phyloP scores from a whole-genome alignment of 768 basidiomycete species.

The Rhodotorula toruloides region DNA sequence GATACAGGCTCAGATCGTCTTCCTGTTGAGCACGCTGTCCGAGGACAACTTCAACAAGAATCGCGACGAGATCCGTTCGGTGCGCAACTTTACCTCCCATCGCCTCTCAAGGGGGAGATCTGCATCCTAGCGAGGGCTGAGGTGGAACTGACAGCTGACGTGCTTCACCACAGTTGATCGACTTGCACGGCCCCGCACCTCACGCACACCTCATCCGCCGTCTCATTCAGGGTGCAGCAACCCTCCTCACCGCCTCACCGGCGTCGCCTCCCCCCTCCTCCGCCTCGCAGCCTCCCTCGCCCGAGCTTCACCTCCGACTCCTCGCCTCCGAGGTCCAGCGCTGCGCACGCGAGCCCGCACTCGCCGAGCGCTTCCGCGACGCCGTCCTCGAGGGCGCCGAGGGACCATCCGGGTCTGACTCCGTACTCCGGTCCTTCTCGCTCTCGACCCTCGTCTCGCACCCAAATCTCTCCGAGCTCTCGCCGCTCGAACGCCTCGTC shows the following conservation, averaged over 20 bases:
- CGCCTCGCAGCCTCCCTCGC: constrained; percentile 51
- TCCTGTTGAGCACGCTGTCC: constrained; percentile 88
- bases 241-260: constrained; percentile 48
- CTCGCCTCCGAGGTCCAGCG: constrained; percentile 82
- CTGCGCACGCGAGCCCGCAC: constrained; percentile 80
- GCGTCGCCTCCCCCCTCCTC: constrained; percentile 56
- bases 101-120: too few species aligned
- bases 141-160: constrained; percentile 4
- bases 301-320: constrained; percentile 72
- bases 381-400: constrained; percentile 68
- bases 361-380: constrained; percentile 84
- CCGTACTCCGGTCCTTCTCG: constrained; percentile 76
- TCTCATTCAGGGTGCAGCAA: constrained; percentile 72
- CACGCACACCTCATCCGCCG: constrained; percentile 97
- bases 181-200: constrained; percentile 93
- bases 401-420: constrained; percentile 55
- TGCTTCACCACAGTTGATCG: constrained; percentile 65
- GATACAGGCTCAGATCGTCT: constrained; percentile 67
- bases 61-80: constrained; percentile 88
- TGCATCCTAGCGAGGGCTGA: too few species aligned
- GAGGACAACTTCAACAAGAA: constrained; percentile 96
- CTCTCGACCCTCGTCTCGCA: constrained; percentile 75
- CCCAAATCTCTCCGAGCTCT: constrained; percentile 58
- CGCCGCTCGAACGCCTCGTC: constrained; percentile 81
- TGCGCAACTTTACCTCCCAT: constrained; percentile 44